phyloP scores from a whole-genome alignment of 768 basidiomycete genomes.

The Tricholoma matsutake region DNA sequence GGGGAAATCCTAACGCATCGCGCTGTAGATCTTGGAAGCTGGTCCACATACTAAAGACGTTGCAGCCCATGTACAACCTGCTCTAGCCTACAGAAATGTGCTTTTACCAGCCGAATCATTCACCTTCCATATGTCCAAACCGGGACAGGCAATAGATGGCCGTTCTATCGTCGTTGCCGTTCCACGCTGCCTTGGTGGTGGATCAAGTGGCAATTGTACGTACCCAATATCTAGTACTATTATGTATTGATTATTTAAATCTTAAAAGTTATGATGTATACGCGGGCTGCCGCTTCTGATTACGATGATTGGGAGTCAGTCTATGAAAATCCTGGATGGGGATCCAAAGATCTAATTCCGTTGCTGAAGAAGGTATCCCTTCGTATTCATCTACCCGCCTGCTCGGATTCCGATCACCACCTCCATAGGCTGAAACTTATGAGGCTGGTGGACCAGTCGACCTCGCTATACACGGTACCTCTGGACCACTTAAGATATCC shows the following conservation, averaged over 20 bases:
- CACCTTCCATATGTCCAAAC: conserved; percentile 42
- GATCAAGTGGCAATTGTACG: conserved; percentile 60
- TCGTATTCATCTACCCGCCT: neutral
- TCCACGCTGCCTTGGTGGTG: conserved; percentile 58
- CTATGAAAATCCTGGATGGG: conserved; percentile 58
- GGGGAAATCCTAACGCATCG: neutral
- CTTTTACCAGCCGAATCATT: conserved; percentile 38
- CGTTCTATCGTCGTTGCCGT: conserved; percentile 42
- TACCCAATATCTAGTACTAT: neutral
- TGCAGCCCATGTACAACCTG: conserved; percentile 51
- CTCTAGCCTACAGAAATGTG: conserved; percentile 43
- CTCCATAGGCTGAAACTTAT: conserved; percentile 39
- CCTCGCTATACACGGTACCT: conserved; percentile 40
- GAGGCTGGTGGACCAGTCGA: conserved; percentile 19
- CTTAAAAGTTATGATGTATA: neutral
- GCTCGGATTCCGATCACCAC: neutral
- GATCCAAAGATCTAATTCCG: conserved; percentile 53
- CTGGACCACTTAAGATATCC: conserved; percentile 51
- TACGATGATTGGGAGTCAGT: conserved; percentile 60
- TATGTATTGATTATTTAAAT: neutral
- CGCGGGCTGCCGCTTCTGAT: conserved; percentile 50
- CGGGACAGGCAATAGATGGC: conserved; percentile 38
- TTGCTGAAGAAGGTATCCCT: conserved; percentile 50
- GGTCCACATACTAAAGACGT: conserved; percentile 50
- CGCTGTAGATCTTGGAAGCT: conserved; percentile 49